Evolutionary conservation across 306 rosid genomes (phyloP).

Genomic region (Gastrolobium bilobum): DNA sequence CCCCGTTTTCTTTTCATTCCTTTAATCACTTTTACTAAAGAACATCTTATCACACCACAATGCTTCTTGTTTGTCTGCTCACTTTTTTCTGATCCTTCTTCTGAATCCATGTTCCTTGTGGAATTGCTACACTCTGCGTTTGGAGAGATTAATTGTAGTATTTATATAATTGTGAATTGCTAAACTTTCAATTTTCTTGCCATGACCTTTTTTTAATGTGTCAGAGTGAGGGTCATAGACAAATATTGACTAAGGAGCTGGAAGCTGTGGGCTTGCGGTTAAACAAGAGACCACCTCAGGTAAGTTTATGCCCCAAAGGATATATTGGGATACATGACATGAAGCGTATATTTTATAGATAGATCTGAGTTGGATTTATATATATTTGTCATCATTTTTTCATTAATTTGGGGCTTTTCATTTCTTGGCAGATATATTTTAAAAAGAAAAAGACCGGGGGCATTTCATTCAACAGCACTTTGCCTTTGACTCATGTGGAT

Average conservation of each 20-base stretch:
- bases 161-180: conserved; percentile 32
- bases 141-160: not conserved
- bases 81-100: conserved; percentile 4
- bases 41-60: conserved; percentile 19
- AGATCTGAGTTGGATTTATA: conserved; percentile 38
- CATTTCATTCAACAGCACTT: conserved; percentile 95
- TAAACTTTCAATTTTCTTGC: conserved; percentile 33
- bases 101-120: conserved; percentile 35
- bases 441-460: conserved; percentile 98
- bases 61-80: conserved; percentile 12
- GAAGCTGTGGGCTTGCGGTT: conserved; percentile 99
- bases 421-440: conserved; percentile 86
- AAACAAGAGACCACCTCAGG: conserved; percentile 98
- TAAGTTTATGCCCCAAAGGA: conserved; percentile 49
- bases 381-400: conserved; percentile 22
- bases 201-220: conserved; percentile 14
- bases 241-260: conserved; percentile 94
- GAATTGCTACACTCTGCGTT: conserved; percentile 18
- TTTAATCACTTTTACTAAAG: not conserved
- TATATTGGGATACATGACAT: conserved; percentile 30
- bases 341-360: conserved; percentile 24
- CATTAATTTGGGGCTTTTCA: conserved; percentile 40
- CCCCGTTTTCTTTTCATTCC: conserved; percentile 2
- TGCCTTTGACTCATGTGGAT: conserved; percentile 91
- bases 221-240: conserved; percentile 99